A percentile compares a stretch with the other conserved stretches of the same genome.
phyloP scores from a whole-genome alignment of 495 filamentous ascomycete genomes.

The Penicillium soppii region DNA sequence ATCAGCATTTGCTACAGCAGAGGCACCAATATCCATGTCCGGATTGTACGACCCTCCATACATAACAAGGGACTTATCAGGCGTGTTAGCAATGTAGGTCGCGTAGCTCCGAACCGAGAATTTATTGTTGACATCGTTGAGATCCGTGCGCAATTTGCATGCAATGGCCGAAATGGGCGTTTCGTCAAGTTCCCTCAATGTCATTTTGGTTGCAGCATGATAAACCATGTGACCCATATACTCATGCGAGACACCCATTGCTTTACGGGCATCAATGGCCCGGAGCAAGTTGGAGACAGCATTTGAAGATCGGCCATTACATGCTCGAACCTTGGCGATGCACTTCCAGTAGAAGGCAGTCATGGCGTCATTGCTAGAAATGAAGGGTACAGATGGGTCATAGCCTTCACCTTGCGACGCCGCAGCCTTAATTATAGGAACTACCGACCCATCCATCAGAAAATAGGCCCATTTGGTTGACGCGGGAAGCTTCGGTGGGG shows the following conservation, averaged over 20 bases:
- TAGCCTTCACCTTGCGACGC: neutral
- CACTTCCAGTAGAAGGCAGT: constrained; percentile 46
- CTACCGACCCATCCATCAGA: neutral
- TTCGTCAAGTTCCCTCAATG: constrained; percentile 19
- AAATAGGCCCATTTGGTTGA: constrained; percentile 33
- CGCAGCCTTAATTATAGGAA: neutral
- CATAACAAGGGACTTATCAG: constrained; percentile 30
- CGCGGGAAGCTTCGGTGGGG: constrained; percentile 22
- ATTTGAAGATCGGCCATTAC: constrained; percentile 3
- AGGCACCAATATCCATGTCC: constrained; percentile 22
- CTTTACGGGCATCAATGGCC: constrained; percentile 26
- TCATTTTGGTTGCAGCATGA: constrained; percentile 14
- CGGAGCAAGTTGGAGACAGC: constrained; percentile 21
- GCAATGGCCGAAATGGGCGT: constrained; percentile 24
- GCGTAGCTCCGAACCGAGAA: constrained; percentile 33
- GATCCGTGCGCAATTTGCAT: constrained; percentile 22
- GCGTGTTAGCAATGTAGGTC: constrained; percentile 25
- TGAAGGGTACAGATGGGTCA: neutral
- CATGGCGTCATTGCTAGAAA: constrained; percentile 33
- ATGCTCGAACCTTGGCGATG: constrained; percentile 17
- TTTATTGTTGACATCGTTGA: constrained; percentile 26
- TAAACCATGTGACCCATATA: constrained; percentile 37
- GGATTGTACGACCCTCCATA: constrained; percentile 24
- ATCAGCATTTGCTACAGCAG: neutral
- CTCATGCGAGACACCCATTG: constrained; percentile 21